These are phyloP conservation scores for Cicer arietinum DNA, from an alignment of 306 rosid species.

Conservation along the genomic window DNA sequence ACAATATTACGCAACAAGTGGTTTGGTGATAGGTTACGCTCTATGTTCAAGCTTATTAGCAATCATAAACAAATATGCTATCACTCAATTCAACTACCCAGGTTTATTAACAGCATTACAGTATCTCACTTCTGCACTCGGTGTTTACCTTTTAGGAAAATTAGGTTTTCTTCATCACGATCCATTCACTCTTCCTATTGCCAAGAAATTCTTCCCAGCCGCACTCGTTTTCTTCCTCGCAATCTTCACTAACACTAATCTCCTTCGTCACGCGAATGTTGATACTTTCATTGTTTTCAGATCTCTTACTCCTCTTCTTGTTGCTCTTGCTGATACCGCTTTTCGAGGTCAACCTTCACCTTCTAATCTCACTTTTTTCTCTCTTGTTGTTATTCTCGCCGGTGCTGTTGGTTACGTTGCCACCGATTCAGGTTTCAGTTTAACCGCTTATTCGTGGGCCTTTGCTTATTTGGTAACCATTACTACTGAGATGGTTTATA, in stretches of 20 bases:
- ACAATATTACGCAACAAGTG: slow-evolving; percentile 65
- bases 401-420: slow-evolving; percentile 92
- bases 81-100: slow-evolving; percentile 89
- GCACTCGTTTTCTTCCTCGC: slow-evolving; percentile 91
- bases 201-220: slow-evolving; percentile 89
- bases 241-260: slow-evolving; percentile 95
- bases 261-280: slow-evolving; percentile 93
- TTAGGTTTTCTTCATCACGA: slow-evolving; percentile 85
- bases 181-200: slow-evolving; percentile 67
- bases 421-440: slow-evolving; percentile 80
- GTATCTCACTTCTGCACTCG: slow-evolving; percentile 81
- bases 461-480: slow-evolving; percentile 87
- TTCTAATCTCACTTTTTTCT: slow-evolving; percentile 73
- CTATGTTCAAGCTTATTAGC: slow-evolving; percentile 93
- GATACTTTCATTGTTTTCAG: slow-evolving; percentile 95
- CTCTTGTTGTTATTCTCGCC: slow-evolving; percentile 76
- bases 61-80: slow-evolving; percentile 93
- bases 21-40: slow-evolving; percentile 83
- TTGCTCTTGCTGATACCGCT: slow-evolving; percentile 83
- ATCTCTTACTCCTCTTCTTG: slow-evolving; percentile 88
- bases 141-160: slow-evolving; percentile 80
- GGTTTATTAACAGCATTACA: slow-evolving; percentile 89
- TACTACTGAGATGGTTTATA: slow-evolving; percentile 96
- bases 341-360: slow-evolving; percentile 84
- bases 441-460: slow-evolving; percentile 96